Conservation (phyloP, 441 rosid genomes). For the Francoa sonchifolia region DNA sequence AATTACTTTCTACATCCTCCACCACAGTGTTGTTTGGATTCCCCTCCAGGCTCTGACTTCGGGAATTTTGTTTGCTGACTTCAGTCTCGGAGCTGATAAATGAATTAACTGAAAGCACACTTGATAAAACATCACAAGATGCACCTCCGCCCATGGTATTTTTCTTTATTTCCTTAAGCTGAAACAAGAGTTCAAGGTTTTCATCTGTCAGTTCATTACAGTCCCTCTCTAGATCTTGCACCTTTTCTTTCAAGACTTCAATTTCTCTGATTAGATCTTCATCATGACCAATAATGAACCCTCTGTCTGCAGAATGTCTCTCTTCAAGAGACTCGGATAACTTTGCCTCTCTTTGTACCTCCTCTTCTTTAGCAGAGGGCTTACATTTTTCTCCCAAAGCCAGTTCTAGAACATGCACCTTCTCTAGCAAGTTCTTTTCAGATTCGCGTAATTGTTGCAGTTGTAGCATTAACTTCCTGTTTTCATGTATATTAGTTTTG, state of each 20-base stretch:
- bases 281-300: constrained; percentile 4
- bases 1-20: constrained; percentile 18
- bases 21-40: constrained; percentile 19
- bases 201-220: constrained; percentile 59
- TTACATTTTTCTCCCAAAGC: constrained; percentile 17
- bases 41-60: constrained; percentile 21
- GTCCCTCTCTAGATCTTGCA: constrained; percentile 46
- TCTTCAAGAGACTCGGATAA: constrained; percentile 13
- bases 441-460: constrained; percentile 27
- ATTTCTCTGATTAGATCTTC: constrained; percentile 21
- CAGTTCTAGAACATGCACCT: constrained; percentile 30
- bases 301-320: constrained; percentile 9
- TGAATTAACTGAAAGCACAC: constrained; percentile 12
- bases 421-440: constrained; percentile 24
- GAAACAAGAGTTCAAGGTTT: constrained; percentile 38
- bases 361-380: constrained; percentile 23
- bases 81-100: constrained; percentile 9
- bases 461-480: constrained; percentile 17
- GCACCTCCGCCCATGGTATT: constrained; percentile 11
- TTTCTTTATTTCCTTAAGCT: constrained; percentile 28
- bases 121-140: constrained; percentile 10
- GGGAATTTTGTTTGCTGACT: constrained; percentile 14
- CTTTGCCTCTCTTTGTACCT: constrained; percentile 19
- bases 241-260: constrained; percentile 24
- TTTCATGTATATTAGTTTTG: constrained; percentile 18